Conservation (phyloP, 805 yeast genomes). For the Hanseniaspora singularis region DNA sequence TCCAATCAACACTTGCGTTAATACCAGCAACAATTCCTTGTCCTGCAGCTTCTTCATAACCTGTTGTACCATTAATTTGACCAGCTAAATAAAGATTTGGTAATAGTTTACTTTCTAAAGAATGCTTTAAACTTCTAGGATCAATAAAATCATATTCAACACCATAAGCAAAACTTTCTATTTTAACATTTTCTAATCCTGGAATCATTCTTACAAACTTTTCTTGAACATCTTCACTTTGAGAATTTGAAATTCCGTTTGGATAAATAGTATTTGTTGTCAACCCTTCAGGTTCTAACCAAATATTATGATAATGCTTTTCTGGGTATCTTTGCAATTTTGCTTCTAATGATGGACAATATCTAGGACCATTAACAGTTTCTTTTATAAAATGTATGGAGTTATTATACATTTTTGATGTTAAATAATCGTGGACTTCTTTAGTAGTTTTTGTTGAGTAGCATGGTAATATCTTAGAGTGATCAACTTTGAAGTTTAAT, state of each 20-base stretch:
- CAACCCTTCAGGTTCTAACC: conserved; percentile 96
- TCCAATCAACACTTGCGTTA: conserved; percentile 63
- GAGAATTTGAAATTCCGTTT: conserved; percentile 87
- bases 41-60: conserved; percentile 97
- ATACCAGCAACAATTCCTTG: conserved; percentile 94
- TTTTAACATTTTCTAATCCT: conserved; percentile 77
- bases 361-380: conserved; percentile 90
- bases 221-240: conserved; percentile 88
- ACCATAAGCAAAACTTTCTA: conserved; percentile 96
- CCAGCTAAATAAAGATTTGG: conserved; percentile 83
- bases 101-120: conserved; percentile 71
- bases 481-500: conserved; percentile 54
- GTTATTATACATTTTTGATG: conserved; percentile 53
- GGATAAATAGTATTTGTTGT: conserved; percentile 85
- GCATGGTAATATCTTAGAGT: conserved; percentile 53
- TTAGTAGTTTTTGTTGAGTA: conserved; percentile 70
- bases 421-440: conserved; percentile 56
- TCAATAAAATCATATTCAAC: conserved; percentile 95
- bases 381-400: conserved; percentile 77
- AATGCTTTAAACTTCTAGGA: conserved; percentile 69
- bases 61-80: conserved; percentile 96
- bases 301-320: conserved; percentile 64
- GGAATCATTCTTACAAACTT: conserved; percentile 63
- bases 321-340: conserved; percentile 72
- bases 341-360: conserved; percentile 93